A percentile compares a stretch with the other conserved stretches of the same genome.
These are phyloP conservation scores for Theobroma grandiflorum DNA, from an alignment of 441 rosid species.

Conservation along the genomic window DNA sequence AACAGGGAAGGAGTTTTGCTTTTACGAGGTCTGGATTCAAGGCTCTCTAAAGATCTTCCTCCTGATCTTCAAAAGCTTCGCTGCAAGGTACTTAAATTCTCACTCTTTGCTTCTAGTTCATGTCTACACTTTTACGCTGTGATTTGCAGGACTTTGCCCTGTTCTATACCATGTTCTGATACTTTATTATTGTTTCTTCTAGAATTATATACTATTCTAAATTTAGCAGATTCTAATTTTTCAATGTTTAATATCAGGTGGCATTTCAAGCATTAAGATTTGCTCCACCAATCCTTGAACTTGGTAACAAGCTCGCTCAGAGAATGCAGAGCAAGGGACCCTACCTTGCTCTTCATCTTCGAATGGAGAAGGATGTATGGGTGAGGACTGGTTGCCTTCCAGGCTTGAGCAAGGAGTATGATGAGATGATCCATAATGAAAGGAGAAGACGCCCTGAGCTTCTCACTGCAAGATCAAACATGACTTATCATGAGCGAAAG, in stretches of 20 bases:
- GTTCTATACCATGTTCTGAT: background rate
- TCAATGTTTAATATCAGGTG: conserved; percentile 51
- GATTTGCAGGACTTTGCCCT: background rate
- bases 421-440: conserved; percentile 71
- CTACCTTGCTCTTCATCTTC: conserved; percentile 85
- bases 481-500: conserved; percentile 79
- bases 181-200: conserved; percentile 5
- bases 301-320: conserved; percentile 77
- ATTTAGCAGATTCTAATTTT: conserved; percentile 7
- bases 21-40: conserved; percentile 85
- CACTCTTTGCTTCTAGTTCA: background rate
- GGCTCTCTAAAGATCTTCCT: conserved; percentile 92
- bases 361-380: conserved; percentile 95
- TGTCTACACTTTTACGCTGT: background rate
- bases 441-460: conserved; percentile 87
- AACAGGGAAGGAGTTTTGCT: conserved; percentile 87
- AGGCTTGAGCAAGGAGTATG: conserved; percentile 73
- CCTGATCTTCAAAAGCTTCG: conserved; percentile 93
- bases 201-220: background rate
- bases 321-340: conserved; percentile 90
- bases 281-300: conserved; percentile 69
- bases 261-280: conserved; percentile 86
- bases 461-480: conserved; percentile 80
- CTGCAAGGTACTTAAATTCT: conserved; percentile 71
- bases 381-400: conserved; percentile 96